phyloP scores from a whole-genome alignment of 495 filamentous ascomycete genomes.

The Aspergillus ellipticus region DNA sequence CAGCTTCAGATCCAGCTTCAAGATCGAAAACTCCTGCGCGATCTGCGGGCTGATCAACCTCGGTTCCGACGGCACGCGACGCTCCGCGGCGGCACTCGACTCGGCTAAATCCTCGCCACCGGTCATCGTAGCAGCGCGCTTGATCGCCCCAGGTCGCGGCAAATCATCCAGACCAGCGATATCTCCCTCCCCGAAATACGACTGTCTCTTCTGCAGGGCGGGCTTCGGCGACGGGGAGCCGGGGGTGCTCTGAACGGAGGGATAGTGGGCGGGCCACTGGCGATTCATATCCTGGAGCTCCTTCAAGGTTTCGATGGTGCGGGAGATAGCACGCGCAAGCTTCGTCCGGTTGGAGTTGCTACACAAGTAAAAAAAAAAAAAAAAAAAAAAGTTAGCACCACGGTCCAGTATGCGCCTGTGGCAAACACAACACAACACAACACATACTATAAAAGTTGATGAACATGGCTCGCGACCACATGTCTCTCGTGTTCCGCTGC shows the following conservation, averaged over 20 bases:
- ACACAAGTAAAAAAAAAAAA: no score
- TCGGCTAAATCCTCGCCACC: slow-evolving; percentile 60
- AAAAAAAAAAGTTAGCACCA: background rate
- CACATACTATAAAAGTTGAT: slow-evolving; percentile 64
- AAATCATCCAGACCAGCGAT: slow-evolving; percentile 29
- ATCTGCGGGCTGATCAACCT: slow-evolving; percentile 88
- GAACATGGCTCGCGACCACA: slow-evolving; percentile 64
- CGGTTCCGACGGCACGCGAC: slow-evolving; percentile 55
- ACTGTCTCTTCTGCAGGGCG: slow-evolving; percentile 52
- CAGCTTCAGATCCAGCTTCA: slow-evolving; percentile 92
- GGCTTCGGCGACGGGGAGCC: slow-evolving; percentile 40
- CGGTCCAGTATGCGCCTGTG: background rate
- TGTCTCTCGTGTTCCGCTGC: slow-evolving; percentile 57
- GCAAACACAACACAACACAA: background rate
- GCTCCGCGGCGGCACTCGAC: slow-evolving; percentile 65
- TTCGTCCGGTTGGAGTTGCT: slow-evolving; percentile 88
- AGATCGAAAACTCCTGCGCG: slow-evolving; percentile 89
- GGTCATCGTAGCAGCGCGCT: slow-evolving; percentile 68
- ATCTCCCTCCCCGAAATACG: slow-evolving; percentile 32
- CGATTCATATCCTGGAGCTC: slow-evolving; percentile 83
- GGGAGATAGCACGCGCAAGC: slow-evolving; percentile 78
- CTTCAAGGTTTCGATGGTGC: slow-evolving; percentile 75
- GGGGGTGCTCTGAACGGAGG: slow-evolving; percentile 68
- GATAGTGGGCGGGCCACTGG: slow-evolving; percentile 92
- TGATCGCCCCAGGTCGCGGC: slow-evolving; percentile 50